These are phyloP conservation scores for Canavalia ensiformis DNA, from an alignment of 306 rosid genomes.

Conservation along the genomic window DNA sequence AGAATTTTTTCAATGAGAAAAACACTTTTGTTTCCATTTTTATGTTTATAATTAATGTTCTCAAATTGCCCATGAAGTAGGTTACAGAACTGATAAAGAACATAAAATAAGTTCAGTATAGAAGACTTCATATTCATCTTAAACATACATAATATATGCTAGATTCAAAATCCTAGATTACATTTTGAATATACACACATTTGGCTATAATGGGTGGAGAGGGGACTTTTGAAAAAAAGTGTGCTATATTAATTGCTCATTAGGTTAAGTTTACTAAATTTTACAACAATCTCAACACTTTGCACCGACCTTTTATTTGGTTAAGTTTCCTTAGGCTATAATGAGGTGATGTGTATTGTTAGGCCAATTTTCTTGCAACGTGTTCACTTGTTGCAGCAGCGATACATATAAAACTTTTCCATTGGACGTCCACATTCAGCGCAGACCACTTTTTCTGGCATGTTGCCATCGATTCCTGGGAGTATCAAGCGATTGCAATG, in stretches of 20 bases:
- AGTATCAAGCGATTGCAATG: slow-evolving; percentile 57
- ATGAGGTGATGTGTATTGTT: too few relatives aligned
- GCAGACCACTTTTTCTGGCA: slow-evolving; percentile 47
- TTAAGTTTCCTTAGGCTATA: too few relatives aligned
- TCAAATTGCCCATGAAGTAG: not conserved
- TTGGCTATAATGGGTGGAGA: too few relatives aligned
- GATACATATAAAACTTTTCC: slow-evolving; percentile 60
- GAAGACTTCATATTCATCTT: not conserved
- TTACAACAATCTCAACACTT: too few relatives aligned
- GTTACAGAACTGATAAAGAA: not conserved
- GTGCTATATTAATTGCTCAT: too few relatives aligned
- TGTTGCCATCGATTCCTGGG: slow-evolving; percentile 46
- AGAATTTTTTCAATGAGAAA: not conserved
- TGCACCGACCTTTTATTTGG: too few relatives aligned
- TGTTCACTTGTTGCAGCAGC: slow-evolving; percentile 55
- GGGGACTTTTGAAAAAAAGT: too few relatives aligned
- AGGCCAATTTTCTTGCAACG: too few relatives aligned
- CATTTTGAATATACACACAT: too few relatives aligned
- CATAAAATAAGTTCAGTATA: not conserved
- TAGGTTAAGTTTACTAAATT: too few relatives aligned
- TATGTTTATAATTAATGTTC: not conserved
- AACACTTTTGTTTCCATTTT: not conserved
- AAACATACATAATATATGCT: not conserved
- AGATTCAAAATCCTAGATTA: not conserved
- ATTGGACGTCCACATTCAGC: slow-evolving; percentile 58